Percentiles rank a stretch among this genome's conserved stretches.
Evolutionary conservation across 129 eudicot genomes (phyloP).

Genomic region (Pulicaria dysenterica): DNA sequence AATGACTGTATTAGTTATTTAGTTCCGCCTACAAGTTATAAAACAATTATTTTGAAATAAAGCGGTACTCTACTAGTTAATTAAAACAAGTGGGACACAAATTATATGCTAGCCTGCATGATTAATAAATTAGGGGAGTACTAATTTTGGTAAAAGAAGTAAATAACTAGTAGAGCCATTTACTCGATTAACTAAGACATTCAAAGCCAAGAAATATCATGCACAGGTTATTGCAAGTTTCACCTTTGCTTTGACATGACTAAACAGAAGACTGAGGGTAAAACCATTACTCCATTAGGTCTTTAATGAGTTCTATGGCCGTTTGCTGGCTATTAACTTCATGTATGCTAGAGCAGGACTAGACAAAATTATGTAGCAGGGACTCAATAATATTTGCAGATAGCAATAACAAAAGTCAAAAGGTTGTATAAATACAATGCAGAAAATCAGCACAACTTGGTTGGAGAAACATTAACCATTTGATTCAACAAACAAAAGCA

Average conservation of each 20-base stretch:
- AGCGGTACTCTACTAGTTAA: too few relatives aligned
- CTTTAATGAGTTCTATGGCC: background rate
- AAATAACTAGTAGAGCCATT: too few relatives aligned
- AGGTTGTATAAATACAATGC: background rate
- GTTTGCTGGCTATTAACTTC: too few relatives aligned
- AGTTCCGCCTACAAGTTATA: too few relatives aligned
- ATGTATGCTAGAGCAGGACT: background rate
- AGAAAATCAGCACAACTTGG: background rate
- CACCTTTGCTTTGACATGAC: background rate
- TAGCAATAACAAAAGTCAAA: background rate
- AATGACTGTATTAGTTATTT: background rate
- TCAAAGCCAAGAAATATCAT: too few relatives aligned
- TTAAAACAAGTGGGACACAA: too few relatives aligned
- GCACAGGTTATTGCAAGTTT: background rate
- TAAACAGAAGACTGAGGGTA: background rate
- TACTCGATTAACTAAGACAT: too few relatives aligned
- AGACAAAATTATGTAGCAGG: background rate
- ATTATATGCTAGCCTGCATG: too few relatives aligned
- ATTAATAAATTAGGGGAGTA: too few relatives aligned
- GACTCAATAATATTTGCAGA: too few relatives aligned
- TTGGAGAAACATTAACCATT: slow-evolving; percentile 5
- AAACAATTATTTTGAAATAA: too few relatives aligned
- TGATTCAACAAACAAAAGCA: slow-evolving; percentile 11
- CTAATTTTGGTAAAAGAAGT: too few relatives aligned
- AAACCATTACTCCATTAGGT: background rate